Conservation (phyloP, 441 rosid species). For the Brassica hybrid region DNA sequence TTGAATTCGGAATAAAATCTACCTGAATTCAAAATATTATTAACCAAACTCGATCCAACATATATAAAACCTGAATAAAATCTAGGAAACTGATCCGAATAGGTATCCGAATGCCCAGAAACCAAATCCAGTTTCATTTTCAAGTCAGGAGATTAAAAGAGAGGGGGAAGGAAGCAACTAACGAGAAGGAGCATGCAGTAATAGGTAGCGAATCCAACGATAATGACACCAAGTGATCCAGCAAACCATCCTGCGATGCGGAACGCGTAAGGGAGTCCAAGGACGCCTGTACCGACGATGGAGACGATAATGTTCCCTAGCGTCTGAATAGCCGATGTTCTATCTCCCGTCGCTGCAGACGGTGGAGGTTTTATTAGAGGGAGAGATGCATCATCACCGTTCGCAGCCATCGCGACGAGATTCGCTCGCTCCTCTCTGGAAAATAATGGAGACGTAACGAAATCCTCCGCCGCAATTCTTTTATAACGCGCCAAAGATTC, state of each 20-base stretch:
- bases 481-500: not conserved
- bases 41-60: not conserved
- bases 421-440: not conserved
- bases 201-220: conserved; percentile 67
- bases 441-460: not conserved
- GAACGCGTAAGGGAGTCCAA: conserved; percentile 88
- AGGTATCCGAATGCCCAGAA: too few species aligned
- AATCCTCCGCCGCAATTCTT: not conserved
- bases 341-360: conserved; percentile 42
- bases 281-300: conserved; percentile 84
- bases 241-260: conserved; percentile 87
- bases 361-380: conserved; percentile 44
- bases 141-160: conserved; percentile 30
- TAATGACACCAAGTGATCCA: conserved; percentile 62
- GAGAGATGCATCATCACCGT: conserved; percentile 30
- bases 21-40: not conserved
- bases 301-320: conserved; percentile 87
- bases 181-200: conserved; percentile 96
- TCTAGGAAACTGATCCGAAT: not conserved
- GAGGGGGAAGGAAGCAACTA: conserved; percentile 43
- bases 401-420: conserved; percentile 33
- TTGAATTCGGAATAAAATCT: not conserved
- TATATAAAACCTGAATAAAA: not conserved
- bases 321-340: conserved; percentile 70
- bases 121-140: not conserved